These are phyloP conservation scores for Lippia alba DNA, from an alignment of 305 asterid genomes.

Conservation along the genomic window DNA sequence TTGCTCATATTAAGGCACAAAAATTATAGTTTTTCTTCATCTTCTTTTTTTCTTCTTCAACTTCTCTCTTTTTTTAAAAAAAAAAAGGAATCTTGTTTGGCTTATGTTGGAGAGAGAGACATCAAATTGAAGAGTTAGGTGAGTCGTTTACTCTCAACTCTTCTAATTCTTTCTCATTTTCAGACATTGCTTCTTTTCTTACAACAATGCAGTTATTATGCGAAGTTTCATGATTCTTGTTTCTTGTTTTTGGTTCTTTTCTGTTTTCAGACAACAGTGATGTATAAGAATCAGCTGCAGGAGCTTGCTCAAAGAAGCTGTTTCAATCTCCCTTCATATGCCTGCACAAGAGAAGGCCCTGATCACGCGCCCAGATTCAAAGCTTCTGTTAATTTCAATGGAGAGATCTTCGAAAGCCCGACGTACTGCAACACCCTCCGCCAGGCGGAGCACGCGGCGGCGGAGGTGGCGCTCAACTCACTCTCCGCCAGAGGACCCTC, in stretches of 20 bases:
- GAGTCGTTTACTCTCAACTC: not conserved
- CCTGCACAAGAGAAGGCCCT: constrained; percentile 55
- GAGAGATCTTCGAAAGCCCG: constrained; percentile 52
- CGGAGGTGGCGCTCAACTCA: constrained; percentile 64
- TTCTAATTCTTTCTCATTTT: not conserved
- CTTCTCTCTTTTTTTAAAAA: not conserved
- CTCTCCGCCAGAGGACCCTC: constrained; percentile 69
- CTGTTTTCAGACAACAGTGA: constrained; percentile 12
- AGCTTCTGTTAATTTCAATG: constrained; percentile 58
- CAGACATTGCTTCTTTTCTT: not conserved
- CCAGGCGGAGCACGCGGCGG: constrained; percentile 76
- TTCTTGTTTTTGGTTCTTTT: not conserved
- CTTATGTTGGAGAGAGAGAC: constrained; percentile 33
- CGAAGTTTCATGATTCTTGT: not conserved
- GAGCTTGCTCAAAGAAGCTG: constrained; percentile 63
- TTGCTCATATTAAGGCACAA: constrained; percentile 12
- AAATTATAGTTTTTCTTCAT: not conserved
- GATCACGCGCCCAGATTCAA: constrained; percentile 63
- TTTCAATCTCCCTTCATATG: constrained; percentile 56
- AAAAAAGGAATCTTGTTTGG: not conserved
- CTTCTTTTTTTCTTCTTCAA: constrained; percentile 5
- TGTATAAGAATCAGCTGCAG: constrained; percentile 64
- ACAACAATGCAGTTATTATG: constrained; percentile 5
- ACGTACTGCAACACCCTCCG: constrained; percentile 50
- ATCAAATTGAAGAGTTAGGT: constrained; percentile 35